phyloP scores from a whole-genome alignment of 176 grass and related monocot genomes.

The Triticum dicoccoides region DNA sequence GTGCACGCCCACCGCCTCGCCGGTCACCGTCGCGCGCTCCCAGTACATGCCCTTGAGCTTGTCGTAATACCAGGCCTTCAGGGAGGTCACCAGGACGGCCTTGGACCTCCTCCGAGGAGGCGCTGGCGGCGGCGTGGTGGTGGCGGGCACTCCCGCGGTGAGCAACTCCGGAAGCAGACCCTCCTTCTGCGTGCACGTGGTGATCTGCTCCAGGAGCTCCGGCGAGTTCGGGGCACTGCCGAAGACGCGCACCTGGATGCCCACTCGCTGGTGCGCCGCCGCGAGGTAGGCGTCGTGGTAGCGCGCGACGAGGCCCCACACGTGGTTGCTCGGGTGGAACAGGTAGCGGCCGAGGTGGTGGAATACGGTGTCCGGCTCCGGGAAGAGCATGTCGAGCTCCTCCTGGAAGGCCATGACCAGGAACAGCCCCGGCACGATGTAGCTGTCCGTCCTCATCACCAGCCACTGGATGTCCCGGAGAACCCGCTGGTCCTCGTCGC shows the following conservation, averaged over 20 bases:
- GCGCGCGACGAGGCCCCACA: constrained; percentile 68
- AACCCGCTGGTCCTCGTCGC: constrained; percentile 57
- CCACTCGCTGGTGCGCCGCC: constrained; percentile 27
- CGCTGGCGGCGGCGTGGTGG: neutral
- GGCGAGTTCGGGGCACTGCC: neutral
- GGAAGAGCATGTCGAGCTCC: constrained; percentile 54
- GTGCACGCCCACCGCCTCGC: constrained; percentile 52
- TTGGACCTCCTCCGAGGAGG: constrained; percentile 29
- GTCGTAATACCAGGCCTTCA: constrained; percentile 45
- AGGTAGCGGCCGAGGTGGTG: constrained; percentile 66
- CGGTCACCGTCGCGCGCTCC: constrained; percentile 40
- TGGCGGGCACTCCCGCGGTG: neutral
- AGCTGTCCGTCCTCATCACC: constrained; percentile 52
- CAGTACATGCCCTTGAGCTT: constrained; percentile 59
- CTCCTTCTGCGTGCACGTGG: constrained; percentile 1
- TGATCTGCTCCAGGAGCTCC: constrained; percentile 38
- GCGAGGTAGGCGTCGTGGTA: constrained; percentile 52
- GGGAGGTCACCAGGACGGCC: constrained; percentile 43
- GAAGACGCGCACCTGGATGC: constrained; percentile 60
- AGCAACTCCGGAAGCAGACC: constrained; percentile 29
- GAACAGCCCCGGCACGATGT: constrained; percentile 58
- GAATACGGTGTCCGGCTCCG: constrained; percentile 55
- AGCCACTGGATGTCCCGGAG: constrained; percentile 51
- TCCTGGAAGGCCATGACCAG: constrained; percentile 34
- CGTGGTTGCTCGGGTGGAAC: constrained; percentile 59